A percentile compares a stretch with the other conserved stretches of the same genome.
These are phyloP conservation scores for Skeletonema potamos DNA, from an alignment of 108 stramenopile species.

Conservation along the genomic window DNA sequence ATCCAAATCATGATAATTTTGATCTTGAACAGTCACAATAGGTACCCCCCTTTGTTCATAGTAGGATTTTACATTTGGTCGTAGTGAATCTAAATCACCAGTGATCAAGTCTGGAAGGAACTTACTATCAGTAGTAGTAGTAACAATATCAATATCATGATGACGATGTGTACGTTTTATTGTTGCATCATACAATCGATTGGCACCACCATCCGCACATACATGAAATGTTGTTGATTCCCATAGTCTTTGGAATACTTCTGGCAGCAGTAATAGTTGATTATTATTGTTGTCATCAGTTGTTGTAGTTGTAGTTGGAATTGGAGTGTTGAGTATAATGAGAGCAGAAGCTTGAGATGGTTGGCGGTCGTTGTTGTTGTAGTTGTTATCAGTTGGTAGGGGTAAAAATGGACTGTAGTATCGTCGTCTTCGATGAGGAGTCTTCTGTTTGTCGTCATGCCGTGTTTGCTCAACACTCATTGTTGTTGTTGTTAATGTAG, in stretches of 20 bases:
- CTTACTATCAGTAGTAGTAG: no score
- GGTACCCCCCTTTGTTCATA: constrained; percentile 57
- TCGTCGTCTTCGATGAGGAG: background rate
- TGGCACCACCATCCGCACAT: constrained; percentile 97
- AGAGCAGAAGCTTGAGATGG: constrained; percentile 32
- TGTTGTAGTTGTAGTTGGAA: constrained; percentile 20
- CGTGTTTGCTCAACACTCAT: background rate
- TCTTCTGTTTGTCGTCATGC: background rate
- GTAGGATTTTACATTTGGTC: constrained; percentile 60
- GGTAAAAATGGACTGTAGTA: background rate
- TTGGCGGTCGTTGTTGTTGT: background rate
- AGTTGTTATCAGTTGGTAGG: background rate
- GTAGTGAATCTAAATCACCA: constrained; percentile 93
- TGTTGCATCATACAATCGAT: constrained; percentile 82
- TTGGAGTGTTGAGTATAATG: constrained; percentile 66
- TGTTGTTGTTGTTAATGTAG: background rate
- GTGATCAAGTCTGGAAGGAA: constrained; percentile 83
- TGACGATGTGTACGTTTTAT: background rate
- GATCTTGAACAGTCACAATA: constrained; percentile 61
- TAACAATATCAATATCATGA: background rate
- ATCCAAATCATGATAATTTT: constrained; percentile 93
- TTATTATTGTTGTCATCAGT: background rate
- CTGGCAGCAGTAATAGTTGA: constrained; percentile 1
- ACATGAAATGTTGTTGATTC: constrained; percentile 56
- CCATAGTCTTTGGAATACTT: constrained; percentile 67